Evolutionary conservation across 495 filamentous ascomycete genomes (phyloP).

Genomic region (Glutinoglossum americanum): DNA sequence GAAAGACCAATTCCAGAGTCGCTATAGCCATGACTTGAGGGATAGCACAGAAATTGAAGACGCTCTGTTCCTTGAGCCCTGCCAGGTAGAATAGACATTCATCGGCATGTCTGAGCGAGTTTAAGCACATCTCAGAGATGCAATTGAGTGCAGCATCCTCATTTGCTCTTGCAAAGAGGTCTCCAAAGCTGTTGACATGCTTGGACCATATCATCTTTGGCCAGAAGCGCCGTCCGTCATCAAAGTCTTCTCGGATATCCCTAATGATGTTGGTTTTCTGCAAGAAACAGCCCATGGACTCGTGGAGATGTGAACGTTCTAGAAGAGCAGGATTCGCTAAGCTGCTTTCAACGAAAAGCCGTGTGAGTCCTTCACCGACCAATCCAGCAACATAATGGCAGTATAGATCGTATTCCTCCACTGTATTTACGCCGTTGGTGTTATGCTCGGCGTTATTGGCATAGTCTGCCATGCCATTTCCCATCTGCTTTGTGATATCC

Average conservation of each 20-base stretch:
- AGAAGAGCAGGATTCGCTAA: slow-evolving; percentile 74
- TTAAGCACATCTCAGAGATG: slow-evolving; percentile 85
- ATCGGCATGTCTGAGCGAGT: slow-evolving; percentile 67
- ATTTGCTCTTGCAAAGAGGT: slow-evolving; percentile 69
- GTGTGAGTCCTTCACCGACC: slow-evolving; percentile 82
- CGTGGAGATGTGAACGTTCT: slow-evolving; percentile 56
- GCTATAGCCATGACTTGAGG: slow-evolving; percentile 98
- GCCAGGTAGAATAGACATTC: slow-evolving; percentile 96
- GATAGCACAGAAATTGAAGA: slow-evolving; percentile 99
- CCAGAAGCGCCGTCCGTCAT: slow-evolving; percentile 78
- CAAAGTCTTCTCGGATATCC: slow-evolving; percentile 73
- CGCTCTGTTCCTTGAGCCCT: slow-evolving; percentile 82
- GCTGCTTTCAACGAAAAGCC: slow-evolving; percentile 69
- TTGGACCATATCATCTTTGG: slow-evolving; percentile 92
- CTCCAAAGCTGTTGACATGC: slow-evolving; percentile 71
- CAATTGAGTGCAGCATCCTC: slow-evolving; percentile 63
- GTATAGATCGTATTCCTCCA: slow-evolving; percentile 82
- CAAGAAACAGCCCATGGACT: slow-evolving; percentile 91
- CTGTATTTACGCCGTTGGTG: slow-evolving; percentile 54
- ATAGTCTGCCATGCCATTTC: slow-evolving; percentile 96
- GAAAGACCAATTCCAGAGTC: slow-evolving; percentile 76
- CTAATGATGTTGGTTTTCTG: slow-evolving; percentile 99
- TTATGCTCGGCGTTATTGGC: slow-evolving; percentile 61
- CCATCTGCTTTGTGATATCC: slow-evolving; percentile 91
- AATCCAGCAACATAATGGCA: slow-evolving; percentile 96